Evolutionary conservation across 1,284 basidiomycete genomes (phyloP).

Genomic region (Phylloporus gajari): DNA sequence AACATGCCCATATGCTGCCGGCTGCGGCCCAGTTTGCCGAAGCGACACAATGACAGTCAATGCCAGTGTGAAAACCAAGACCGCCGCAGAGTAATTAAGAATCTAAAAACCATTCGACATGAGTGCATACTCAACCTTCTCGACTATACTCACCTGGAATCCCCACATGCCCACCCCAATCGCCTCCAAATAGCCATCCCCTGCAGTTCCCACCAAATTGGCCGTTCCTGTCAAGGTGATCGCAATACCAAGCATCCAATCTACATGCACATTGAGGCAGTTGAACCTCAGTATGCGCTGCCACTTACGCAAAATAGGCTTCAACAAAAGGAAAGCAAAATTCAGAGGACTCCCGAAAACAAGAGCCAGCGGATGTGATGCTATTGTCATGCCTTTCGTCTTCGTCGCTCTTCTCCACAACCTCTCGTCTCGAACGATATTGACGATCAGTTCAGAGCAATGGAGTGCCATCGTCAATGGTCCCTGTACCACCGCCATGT

Average conservation of each 20-base stretch:
- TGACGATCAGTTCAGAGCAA: conserved; percentile 42
- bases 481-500: conserved; percentile 39
- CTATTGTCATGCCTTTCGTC: conserved; percentile 21
- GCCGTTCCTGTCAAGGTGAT: conserved; percentile 28
- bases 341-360: conserved; percentile 32
- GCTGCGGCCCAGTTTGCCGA: conserved; percentile 39
- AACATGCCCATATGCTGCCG: conserved; percentile 44
- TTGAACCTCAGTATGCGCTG: neutral
- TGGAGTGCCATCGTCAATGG: conserved; percentile 44
- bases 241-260: conserved; percentile 48
- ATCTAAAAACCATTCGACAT: conserved; percentile 29
- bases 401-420: conserved; percentile 37
- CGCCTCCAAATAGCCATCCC: conserved; percentile 19
- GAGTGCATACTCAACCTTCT: neutral
- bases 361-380: conserved; percentile 33
- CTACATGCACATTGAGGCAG: conserved; percentile 20
- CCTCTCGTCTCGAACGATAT: conserved; percentile 41
- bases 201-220: conserved; percentile 12
- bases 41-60: conserved; percentile 27
- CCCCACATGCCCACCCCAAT: conserved; percentile 41
- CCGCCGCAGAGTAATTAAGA: conserved; percentile 37
- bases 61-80: conserved; percentile 33
- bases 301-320: conserved; percentile 43
- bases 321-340: conserved; percentile 27
- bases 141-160: conserved; percentile 32